Percentiles rank a stretch among this genome's conserved stretches.
phyloP scores from a whole-genome alignment of 2,329 filamentous ascomycete species.

The Neonectria hederae region DNA sequence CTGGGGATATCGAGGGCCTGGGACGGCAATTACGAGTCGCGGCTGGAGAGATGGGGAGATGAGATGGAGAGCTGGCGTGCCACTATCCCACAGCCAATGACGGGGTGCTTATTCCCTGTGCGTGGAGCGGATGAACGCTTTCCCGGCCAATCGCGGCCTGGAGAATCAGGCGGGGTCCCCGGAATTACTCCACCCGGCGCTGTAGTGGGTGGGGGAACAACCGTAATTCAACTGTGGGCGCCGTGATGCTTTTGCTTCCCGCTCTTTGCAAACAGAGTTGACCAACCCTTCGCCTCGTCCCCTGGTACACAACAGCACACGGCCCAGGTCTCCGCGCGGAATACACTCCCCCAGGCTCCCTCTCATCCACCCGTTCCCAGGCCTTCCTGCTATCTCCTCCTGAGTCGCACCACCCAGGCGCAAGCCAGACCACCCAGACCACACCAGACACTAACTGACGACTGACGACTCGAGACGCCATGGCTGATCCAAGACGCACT shows the following conservation, averaged over 20 bases:
- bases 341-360: conserved; percentile 10
- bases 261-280: conserved; percentile 5
- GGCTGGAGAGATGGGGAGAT: conserved; percentile 23
- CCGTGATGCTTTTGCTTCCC: conserved; percentile 15
- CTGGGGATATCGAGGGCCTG: conserved; percentile 32
- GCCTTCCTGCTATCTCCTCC: not conserved
- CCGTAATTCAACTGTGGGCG: too few species aligned
- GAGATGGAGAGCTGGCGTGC: not conserved
- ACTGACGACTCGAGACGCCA: conserved; percentile 14
- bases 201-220: not conserved
- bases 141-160: conserved; percentile 34
- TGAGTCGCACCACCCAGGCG: conserved; percentile 7
- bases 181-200: conserved; percentile 7
- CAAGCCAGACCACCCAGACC: conserved; percentile 3
- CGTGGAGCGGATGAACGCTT: conserved; percentile 39
- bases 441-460: not conserved
- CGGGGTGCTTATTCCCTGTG: conserved; percentile 27
- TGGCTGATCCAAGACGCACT: conserved; percentile 27
- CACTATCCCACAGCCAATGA: conserved; percentile 17
- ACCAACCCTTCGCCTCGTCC: conserved; percentile 1
- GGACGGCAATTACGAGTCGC: conserved; percentile 3
- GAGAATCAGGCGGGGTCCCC: conserved; percentile 20
- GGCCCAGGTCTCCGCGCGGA: conserved; percentile 5
- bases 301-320: conserved; percentile 8
- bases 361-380: conserved; percentile 4